A percentile compares a stretch with the other conserved stretches of the same genome.
Evolutionary conservation across 345 rosid genomes (phyloP).

Genomic region (Gossypium sturtianum): DNA sequence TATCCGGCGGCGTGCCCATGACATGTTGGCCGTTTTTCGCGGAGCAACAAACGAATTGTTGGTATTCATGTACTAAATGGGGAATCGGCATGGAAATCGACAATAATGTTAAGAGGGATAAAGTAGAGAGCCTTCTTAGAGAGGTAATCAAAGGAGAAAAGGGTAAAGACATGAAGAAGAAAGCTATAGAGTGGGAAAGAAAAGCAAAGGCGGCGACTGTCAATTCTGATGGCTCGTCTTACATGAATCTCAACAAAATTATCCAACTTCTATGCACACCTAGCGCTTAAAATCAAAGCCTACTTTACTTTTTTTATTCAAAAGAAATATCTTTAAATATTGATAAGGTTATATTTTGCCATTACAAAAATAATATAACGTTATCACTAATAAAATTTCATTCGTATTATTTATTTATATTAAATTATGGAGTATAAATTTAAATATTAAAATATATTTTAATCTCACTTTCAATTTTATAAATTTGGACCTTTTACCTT

Average conservation of each 20-base stretch:
- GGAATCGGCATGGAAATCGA: slow-evolving; percentile 60
- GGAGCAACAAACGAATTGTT: slow-evolving; percentile 53
- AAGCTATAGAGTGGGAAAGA: slow-evolving; percentile 38
- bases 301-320: too few species aligned
- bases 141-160: slow-evolving; percentile 49
- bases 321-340: too few species aligned
- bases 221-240: slow-evolving; percentile 30
- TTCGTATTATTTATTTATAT: too few species aligned
- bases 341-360: too few species aligned
- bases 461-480: too few species aligned
- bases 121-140: slow-evolving; percentile 40
- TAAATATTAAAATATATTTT: too few species aligned
- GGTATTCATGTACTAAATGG: slow-evolving; percentile 42
- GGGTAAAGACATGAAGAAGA: slow-evolving; percentile 47
- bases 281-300: background rate
- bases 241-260: slow-evolving; percentile 24
- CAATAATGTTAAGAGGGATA: slow-evolving; percentile 44
- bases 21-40: slow-evolving; percentile 66
- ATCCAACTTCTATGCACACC: slow-evolving; percentile 24
- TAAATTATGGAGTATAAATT: too few species aligned
- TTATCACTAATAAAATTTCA: too few species aligned
- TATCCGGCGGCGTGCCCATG: slow-evolving; percentile 43
- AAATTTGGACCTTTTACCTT: too few species aligned
- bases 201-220: slow-evolving; percentile 22
- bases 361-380: too few species aligned